Percentiles rank a stretch among this genome's conserved stretches.
Conservation (phyloP, 2,329 filamentous ascomycete genomes). For the Sclerotinia sclerotiorum region DNA sequence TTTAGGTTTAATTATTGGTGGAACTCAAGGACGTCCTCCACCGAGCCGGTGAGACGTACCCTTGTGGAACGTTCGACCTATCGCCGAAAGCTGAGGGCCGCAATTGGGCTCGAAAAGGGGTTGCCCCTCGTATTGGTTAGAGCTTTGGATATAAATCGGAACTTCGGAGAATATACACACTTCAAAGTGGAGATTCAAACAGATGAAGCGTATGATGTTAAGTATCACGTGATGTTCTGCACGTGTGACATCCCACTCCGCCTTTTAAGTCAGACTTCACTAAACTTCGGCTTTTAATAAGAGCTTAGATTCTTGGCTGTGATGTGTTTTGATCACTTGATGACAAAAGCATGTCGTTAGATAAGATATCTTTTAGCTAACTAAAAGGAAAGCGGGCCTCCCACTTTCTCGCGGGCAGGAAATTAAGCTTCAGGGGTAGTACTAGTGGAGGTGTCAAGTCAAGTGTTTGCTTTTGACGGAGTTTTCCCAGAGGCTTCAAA, state of each 20-base stretch:
- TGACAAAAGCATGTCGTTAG: background rate
- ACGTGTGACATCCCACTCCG: background rate
- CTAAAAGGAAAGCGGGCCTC: background rate
- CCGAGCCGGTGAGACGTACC: conserved; percentile 1
- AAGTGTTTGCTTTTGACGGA: conserved; percentile 16
- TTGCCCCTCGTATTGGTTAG: background rate
- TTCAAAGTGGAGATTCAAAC: background rate
- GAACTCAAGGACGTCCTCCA: background rate
- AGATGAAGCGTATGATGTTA: background rate
- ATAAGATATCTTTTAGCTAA: background rate
- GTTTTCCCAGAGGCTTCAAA: background rate
- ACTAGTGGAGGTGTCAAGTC: background rate
- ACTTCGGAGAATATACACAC: background rate
- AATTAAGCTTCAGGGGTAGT: background rate
- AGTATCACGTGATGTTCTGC: accelerated
- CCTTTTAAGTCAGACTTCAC: background rate
- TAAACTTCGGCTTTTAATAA: background rate
- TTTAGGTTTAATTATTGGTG: conserved; percentile 10
- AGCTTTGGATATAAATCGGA: background rate
- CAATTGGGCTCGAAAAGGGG: background rate
- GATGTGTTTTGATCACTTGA: background rate
- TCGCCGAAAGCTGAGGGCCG: background rate
- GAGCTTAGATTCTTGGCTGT: background rate
- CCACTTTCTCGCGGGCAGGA: background rate
- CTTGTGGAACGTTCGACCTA: background rate